phyloP scores from a whole-genome alignment of 2,329 filamentous ascomycete genomes.

The Ophiostoma tasmaniense region DNA sequence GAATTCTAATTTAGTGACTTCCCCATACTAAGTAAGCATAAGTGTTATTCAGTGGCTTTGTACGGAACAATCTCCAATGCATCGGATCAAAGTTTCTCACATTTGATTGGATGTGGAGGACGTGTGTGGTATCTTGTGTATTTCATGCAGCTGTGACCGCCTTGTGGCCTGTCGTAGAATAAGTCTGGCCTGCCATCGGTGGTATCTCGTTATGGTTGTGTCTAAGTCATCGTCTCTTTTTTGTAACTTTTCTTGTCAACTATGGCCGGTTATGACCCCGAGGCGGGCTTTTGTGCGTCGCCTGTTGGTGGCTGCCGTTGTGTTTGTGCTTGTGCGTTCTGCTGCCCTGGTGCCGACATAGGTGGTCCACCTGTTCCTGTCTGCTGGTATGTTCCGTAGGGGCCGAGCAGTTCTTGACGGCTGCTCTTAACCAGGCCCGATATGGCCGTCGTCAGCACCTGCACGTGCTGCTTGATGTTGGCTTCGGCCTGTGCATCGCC shows the following conservation, averaged over 20 bases:
- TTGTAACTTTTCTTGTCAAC: background rate
- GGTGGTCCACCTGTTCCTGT: constrained; percentile 12
- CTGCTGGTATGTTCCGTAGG: constrained; percentile 23
- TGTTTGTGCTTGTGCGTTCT: background rate
- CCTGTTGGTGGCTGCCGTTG: background rate
- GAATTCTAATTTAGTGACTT: background rate
- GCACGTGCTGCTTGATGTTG: constrained; percentile 30
- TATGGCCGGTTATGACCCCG: background rate
- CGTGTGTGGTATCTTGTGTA: background rate
- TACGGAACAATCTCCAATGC: too few species aligned
- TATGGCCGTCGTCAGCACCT: constrained; percentile 29
- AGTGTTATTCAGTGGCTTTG: background rate
- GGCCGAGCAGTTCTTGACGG: constrained; percentile 22
- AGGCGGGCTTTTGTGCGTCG: background rate
- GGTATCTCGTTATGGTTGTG: background rate
- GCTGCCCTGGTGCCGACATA: background rate
- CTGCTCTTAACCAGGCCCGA: constrained; percentile 26
- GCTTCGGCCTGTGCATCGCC: constrained; percentile 32
- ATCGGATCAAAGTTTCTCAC: too few species aligned
- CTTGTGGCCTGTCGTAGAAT: background rate
- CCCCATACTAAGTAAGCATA: background rate
- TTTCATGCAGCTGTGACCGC: background rate
- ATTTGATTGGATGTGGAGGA: too few species aligned
- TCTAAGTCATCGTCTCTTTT: background rate
- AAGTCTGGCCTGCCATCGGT: background rate